phyloP scores from a whole-genome alignment of 257 asterid genomes.

The Solanum etuberosum region DNA sequence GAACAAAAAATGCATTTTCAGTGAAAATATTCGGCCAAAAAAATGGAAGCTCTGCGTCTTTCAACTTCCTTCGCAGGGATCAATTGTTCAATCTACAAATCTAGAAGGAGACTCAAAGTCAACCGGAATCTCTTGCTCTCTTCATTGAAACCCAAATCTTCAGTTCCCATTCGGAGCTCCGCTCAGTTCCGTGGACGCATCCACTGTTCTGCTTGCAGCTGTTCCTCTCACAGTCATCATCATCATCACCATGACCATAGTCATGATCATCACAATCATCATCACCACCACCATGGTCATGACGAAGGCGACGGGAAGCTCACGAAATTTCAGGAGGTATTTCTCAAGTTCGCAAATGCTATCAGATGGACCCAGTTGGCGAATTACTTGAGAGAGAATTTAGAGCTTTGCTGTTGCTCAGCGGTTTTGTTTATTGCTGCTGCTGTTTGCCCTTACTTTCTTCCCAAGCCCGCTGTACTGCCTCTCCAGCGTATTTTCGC shows the following conservation, averaged over 20 bases:
- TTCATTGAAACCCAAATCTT: not conserved
- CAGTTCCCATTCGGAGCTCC: not conserved
- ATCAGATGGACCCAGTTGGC: conserved; percentile 65
- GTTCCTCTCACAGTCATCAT: conserved; percentile 11
- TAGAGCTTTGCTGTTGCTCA: conserved; percentile 83
- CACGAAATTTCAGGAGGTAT: conserved; percentile 50
- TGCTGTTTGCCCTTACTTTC: conserved; percentile 61
- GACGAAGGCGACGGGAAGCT: conserved; percentile 26
- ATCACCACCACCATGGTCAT: conserved; percentile 13
- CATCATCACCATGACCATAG: conserved; percentile 9
- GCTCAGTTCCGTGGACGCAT: not conserved
- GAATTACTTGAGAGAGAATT: conserved; percentile 61
- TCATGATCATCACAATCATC: conserved; percentile 11
- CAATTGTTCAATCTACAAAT: not conserved
- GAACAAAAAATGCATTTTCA: not conserved
- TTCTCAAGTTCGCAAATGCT: conserved; percentile 51
- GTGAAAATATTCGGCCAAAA: not conserved
- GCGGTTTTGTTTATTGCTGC: conserved; percentile 67
- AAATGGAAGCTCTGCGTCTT: conserved; percentile 10
- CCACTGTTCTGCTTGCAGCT: conserved; percentile 14
- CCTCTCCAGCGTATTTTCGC: conserved; percentile 50
- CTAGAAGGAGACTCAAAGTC: not conserved
- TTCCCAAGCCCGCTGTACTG: conserved; percentile 45
- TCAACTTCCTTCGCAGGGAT: not conserved
- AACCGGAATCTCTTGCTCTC: not conserved